phyloP scores from a whole-genome alignment of 2,329 filamentous ascomycete species.

The Albophoma yamanashiensis region DNA sequence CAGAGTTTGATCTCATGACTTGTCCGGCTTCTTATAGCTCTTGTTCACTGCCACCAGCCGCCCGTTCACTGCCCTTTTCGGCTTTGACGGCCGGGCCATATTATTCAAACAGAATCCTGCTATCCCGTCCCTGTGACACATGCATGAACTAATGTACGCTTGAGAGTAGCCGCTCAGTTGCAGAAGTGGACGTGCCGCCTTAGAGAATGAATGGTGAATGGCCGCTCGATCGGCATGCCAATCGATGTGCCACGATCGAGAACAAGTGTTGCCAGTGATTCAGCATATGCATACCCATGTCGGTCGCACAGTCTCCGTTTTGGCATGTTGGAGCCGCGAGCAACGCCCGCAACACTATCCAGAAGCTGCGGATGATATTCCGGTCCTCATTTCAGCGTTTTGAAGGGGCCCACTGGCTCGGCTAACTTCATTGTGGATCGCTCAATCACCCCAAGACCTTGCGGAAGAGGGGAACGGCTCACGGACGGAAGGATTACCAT shows the following conservation, averaged over 20 bases:
- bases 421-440: not conserved
- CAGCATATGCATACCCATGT: not conserved
- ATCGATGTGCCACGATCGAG: not conserved
- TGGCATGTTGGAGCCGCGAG: not conserved
- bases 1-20: not conserved
- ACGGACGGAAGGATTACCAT: too few species aligned
- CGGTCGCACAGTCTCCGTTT: not conserved
- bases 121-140: not conserved
- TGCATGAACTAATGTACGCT: not conserved
- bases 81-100: not conserved
- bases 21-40: not conserved
- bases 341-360: not conserved
- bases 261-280: not conserved
- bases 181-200: not conserved
- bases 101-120: not conserved
- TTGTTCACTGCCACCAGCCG: not conserved
- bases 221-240: not conserved
- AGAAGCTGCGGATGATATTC: not conserved
- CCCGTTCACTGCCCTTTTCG: not conserved
- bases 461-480: not conserved
- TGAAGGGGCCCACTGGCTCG: too few species aligned
- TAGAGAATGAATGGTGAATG: not conserved
- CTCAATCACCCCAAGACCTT: too few species aligned
- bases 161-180: not conserved
- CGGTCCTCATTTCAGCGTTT: not conserved